These are phyloP conservation scores for Phaffia rhodozyma DNA, from an alignment of 1,284 basidiomycete species.

Conservation along the genomic window DNA sequence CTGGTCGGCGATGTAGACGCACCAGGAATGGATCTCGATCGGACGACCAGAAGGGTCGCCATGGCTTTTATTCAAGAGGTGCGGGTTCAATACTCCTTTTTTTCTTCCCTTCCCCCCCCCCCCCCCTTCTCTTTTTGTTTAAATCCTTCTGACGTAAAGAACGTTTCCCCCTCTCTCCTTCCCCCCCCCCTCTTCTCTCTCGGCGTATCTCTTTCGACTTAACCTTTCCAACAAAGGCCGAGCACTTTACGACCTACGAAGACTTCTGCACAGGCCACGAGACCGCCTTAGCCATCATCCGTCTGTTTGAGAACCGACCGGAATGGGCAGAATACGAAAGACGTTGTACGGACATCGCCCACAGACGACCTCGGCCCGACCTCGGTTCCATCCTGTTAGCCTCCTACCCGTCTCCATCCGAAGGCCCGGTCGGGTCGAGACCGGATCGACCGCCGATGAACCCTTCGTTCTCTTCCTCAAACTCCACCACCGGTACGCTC, in stretches of 20 bases:
- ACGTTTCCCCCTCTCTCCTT: neutral
- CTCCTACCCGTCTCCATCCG: slow-evolving; percentile 11
- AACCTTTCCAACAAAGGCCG: slow-evolving; percentile 46
- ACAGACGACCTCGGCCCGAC: slow-evolving; percentile 31
- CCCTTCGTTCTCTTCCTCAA: slow-evolving; percentile 3
- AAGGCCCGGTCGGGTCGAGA: slow-evolving; percentile 15
- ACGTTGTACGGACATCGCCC: slow-evolving; percentile 47
- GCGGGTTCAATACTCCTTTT: slow-evolving; percentile 23
- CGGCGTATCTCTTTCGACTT: too few species aligned
- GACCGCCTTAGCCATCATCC: slow-evolving; percentile 60
- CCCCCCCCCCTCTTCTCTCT: neutral
- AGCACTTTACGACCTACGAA: slow-evolving; percentile 63
- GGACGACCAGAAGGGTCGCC: slow-evolving; percentile 47
- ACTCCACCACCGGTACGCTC: slow-evolving; percentile 20
- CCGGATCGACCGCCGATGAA: slow-evolving; percentile 12
- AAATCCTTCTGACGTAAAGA: too few species aligned
- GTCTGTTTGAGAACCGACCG: slow-evolving; percentile 43
- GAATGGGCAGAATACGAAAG: slow-evolving; percentile 77
- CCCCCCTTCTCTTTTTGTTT: neutral
- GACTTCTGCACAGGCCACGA: slow-evolving; percentile 71
- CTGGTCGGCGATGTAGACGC: slow-evolving; percentile 21
- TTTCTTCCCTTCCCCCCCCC: too few species aligned
- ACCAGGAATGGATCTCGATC: slow-evolving; percentile 31
- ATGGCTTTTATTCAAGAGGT: slow-evolving; percentile 56
- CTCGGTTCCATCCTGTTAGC: slow-evolving; percentile 26